Conservation (phyloP, 202 grass and related monocot genomes). For the Panicum virgatum region DNA sequence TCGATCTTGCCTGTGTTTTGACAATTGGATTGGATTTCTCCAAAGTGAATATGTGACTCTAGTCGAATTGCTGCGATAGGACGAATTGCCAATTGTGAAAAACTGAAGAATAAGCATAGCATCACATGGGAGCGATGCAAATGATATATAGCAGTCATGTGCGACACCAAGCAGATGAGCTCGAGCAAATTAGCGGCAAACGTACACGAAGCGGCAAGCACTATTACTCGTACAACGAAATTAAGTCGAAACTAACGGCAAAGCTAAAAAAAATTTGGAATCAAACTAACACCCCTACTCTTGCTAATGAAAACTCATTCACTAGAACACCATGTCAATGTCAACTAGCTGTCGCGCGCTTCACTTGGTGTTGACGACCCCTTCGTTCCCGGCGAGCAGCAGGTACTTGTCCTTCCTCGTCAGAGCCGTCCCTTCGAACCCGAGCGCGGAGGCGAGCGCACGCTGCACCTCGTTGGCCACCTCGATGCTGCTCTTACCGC, state of each 20-base stretch:
- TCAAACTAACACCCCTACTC: neutral
- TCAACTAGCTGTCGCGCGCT: neutral
- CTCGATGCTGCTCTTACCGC: slow-evolving; percentile 42
- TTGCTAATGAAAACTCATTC: neutral
- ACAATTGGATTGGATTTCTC: too few relatives aligned
- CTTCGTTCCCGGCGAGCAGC: slow-evolving; percentile 73
- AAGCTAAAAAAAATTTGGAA: neutral
- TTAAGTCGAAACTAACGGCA: neutral
- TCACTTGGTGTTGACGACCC: slow-evolving; percentile 34
- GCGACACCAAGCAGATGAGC: neutral
- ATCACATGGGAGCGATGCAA: too few relatives aligned
- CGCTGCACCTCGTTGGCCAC: slow-evolving; percentile 63
- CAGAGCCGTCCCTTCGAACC: slow-evolving; percentile 50
- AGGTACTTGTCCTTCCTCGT: slow-evolving; percentile 77
- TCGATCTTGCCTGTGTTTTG: too few relatives aligned
- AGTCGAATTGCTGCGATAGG: too few relatives aligned
- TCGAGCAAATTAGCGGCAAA: neutral
- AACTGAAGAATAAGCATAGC: too few relatives aligned
- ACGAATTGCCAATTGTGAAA: too few relatives aligned
- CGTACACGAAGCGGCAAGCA: neutral
- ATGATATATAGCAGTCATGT: too few relatives aligned
- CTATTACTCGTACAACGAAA: neutral
- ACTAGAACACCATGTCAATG: neutral
- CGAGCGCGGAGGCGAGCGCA: slow-evolving; percentile 44
- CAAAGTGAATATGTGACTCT: too few relatives aligned